Evolutionary conservation across 176 grass and related monocot species (phyloP).

Genomic region (Poa annua): DNA sequence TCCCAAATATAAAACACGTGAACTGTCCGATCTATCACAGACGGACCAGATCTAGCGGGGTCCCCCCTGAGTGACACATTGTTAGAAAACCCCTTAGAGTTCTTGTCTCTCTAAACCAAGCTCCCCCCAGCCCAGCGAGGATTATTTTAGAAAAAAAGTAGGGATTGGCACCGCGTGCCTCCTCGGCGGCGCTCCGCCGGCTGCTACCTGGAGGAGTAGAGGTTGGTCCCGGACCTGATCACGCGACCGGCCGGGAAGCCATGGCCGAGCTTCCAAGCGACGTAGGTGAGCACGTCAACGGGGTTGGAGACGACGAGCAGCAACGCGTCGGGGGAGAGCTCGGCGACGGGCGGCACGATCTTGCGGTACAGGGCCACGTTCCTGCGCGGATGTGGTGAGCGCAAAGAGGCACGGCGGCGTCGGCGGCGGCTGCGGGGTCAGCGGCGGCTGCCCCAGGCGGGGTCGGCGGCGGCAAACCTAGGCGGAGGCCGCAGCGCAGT

Average conservation of each 20-base stretch:
- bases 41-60: background rate
- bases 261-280: slow-evolving; percentile 51
- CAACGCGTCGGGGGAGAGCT: slow-evolving; percentile 58
- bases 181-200: slow-evolving; percentile 20
- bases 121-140: background rate
- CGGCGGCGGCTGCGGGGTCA: too few relatives aligned
- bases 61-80: background rate
- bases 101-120: background rate
- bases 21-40: background rate
- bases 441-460: too few relatives aligned
- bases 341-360: slow-evolving; percentile 58
- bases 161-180: background rate
- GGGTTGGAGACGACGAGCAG: slow-evolving; percentile 79
- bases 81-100: background rate
- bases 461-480: too few relatives aligned
- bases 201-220: slow-evolving; percentile 60
- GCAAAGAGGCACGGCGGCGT: too few relatives aligned
- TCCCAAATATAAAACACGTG: background rate
- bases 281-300: slow-evolving; percentile 71
- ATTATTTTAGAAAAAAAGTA: background rate
- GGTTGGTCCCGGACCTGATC: slow-evolving; percentile 61
- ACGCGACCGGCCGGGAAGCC: too few relatives aligned
- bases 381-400: slow-evolving; percentile 36
- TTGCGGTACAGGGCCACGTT: slow-evolving; percentile 66
- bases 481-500: too few relatives aligned